These are phyloP conservation scores for Pueraria montana DNA, from an alignment of 306 rosid species.

Conservation along the genomic window DNA sequence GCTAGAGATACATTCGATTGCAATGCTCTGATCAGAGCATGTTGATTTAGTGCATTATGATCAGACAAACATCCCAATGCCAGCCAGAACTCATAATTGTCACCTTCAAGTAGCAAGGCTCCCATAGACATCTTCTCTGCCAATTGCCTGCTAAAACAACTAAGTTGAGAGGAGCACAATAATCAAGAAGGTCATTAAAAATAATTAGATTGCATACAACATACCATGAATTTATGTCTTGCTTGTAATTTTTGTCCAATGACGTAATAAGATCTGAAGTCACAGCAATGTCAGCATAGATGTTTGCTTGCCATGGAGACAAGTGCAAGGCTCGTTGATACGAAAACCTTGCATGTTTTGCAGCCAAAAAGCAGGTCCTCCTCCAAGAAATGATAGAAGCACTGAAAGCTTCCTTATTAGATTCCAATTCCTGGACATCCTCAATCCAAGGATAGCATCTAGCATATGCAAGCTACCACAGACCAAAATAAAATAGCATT, in stretches of 20 bases:
- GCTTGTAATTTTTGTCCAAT: slow-evolving; percentile 50
- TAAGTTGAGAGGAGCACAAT: slow-evolving; percentile 44
- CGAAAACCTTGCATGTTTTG: slow-evolving; percentile 70
- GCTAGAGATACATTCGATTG: slow-evolving; percentile 88
- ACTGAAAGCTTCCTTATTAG: slow-evolving; percentile 68
- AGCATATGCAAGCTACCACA: slow-evolving; percentile 81
- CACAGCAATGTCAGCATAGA: slow-evolving; percentile 82
- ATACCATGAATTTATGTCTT: slow-evolving; percentile 69
- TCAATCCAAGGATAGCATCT: slow-evolving; percentile 90
- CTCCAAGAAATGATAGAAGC: slow-evolving; percentile 85
- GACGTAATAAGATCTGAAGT: slow-evolving; percentile 65
- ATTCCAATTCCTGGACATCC: slow-evolving; percentile 65
- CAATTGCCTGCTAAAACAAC: slow-evolving; percentile 68
- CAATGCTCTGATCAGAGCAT: slow-evolving; percentile 85
- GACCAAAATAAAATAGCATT: slow-evolving; percentile 42
- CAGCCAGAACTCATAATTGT: slow-evolving; percentile 91
- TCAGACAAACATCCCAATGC: slow-evolving; percentile 79
- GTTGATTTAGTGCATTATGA: slow-evolving; percentile 80
- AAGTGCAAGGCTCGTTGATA: slow-evolving; percentile 89
- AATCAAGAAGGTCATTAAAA: slow-evolving; percentile 37
- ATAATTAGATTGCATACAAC: slow-evolving; percentile 38
- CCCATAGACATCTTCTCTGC: slow-evolving; percentile 90
- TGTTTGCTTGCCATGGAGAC: slow-evolving; percentile 95
- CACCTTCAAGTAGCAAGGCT: slow-evolving; percentile 89
- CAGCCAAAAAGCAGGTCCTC: slow-evolving; percentile 70